Percentiles rank a stretch among this genome's conserved stretches.
Evolutionary conservation across 1,139 yeast genomes (phyloP).

Genomic region (Kodamaea ohmeri): DNA sequence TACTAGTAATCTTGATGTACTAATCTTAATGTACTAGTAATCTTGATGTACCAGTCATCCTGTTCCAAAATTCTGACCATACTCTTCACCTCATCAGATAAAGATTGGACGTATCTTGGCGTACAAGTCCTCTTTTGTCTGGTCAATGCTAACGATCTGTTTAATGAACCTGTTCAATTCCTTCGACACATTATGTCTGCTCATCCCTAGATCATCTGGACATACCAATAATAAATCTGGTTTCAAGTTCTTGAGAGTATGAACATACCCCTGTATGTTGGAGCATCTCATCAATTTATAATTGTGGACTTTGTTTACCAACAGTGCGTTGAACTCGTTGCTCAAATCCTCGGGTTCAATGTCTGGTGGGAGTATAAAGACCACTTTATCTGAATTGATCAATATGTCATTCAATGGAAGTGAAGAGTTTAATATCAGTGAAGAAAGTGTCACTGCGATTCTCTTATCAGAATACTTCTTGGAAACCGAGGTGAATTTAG

Average conservation of each 20-base stretch:
- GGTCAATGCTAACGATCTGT: conserved; percentile 38
- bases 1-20: no score
- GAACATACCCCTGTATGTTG: conserved; percentile 44
- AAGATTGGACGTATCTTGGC: conserved; percentile 28
- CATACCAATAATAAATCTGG: conserved; percentile 46
- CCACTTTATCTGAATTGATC: conserved; percentile 38
- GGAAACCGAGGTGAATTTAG: conserved; percentile 10
- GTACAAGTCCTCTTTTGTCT: conserved; percentile 29
- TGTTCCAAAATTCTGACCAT: no score
- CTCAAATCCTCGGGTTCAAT: conserved; percentile 41
- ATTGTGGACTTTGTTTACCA: conserved; percentile 22
- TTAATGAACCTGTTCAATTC: conserved; percentile 42
- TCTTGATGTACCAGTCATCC: no score
- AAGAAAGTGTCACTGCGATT: conserved; percentile 45
- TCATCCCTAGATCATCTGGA: conserved; percentile 44
- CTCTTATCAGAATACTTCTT: conserved; percentile 33
- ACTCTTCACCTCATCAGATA: no score
- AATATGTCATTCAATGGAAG: conserved; percentile 43
- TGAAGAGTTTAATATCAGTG: conserved; percentile 38
- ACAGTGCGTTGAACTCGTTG: conserved; percentile 17
- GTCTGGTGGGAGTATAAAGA: conserved; percentile 49
- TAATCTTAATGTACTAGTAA: no score
- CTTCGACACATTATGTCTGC: conserved; percentile 26
- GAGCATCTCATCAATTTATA: conserved; percentile 43
- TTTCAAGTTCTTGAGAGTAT: conserved; percentile 39